Evolutionary conservation across 129 eudicot genomes (phyloP), one percentile per base, ranked within the genome.

Genomic region (Oenanthe sinensis): DNA sequence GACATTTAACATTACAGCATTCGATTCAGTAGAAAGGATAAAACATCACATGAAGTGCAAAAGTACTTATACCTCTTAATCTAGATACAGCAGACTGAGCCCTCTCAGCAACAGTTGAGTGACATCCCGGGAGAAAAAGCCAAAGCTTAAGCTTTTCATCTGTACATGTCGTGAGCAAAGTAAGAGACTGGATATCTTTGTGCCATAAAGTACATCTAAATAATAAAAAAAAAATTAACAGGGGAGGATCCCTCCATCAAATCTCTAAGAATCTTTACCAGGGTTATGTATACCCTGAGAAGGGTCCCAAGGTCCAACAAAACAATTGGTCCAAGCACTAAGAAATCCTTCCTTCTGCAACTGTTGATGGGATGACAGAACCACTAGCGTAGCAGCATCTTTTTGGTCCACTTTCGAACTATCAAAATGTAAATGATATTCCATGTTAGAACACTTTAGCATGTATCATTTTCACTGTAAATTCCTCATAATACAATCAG

Each of bases 291-390:
- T 22, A 36, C 98, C 97, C 86, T 92, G 99, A 65, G 99, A 95
- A 68, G 99, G 99, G 62, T 95, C 99, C 99, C 99, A 95, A 24
- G 99, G 97, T 71, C 97, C 97, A 77, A 92, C 96, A 88, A 95
- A 92, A 39, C 91, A 95, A 81, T 92, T 95, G 22, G 97, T 87
- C 97, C 99, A 95, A 40, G 97, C 58, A 81, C 97, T 95, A 46
- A 95, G 94, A 80, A 91, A 90, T 60, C 95, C 99, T 75, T 95
- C 97, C 83, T 92, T 90, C 77, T 91, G 99, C 83, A 95, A 82
- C 78, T 90, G 97, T 79, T 91, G 78, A 86, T 95, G 98, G 43
- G 97, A 86, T 40, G 94, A 88, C 73, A 91, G 92, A 78, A 95
- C 91, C 83, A 85, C 69, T 49, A 62, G 84, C 60, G 93, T 89